These are phyloP conservation scores for Calonectria ilicicola DNA, from an alignment of 2,329 filamentous ascomycete genomes.

Conservation along the genomic window DNA sequence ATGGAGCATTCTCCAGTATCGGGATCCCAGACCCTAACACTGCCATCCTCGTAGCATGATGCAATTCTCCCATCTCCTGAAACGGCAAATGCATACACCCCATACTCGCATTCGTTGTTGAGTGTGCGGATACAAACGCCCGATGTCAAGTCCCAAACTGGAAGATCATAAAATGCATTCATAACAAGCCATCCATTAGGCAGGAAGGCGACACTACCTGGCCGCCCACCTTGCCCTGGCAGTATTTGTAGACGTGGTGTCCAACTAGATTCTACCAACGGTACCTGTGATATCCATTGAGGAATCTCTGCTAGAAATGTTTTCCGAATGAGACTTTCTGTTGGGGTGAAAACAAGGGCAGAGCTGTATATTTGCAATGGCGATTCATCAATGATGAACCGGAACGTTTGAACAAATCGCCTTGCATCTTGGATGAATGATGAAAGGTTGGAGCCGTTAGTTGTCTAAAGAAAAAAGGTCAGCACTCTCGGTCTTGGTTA, in stretches of 20 bases:
- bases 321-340: not conserved
- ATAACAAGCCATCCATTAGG: not conserved
- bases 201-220: not conserved
- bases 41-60: not conserved
- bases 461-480: not conserved
- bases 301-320: not conserved
- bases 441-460: not conserved
- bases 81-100: not conserved
- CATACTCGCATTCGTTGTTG: not conserved
- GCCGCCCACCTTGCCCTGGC: not conserved
- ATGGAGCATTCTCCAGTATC: not conserved
- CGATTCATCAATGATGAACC: slow-evolving; percentile 14
- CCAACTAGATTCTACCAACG: not conserved
- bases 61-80: not conserved
- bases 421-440: slow-evolving; percentile 30
- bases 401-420: slow-evolving; percentile 27
- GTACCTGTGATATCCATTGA: not conserved
- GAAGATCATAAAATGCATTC: not conserved
- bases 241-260: not conserved
- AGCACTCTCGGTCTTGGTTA: too few species aligned
- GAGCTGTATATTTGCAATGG: slow-evolving; percentile 46
- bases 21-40: not conserved
- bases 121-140: not conserved
- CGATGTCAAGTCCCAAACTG: not conserved
- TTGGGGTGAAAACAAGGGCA: slow-evolving; percentile 39